Evolutionary conservation across 768 basidiomycete species (phyloP), one percentile per base, ranked within the genome.

Genomic region (Arthromyces matolae): DNA sequence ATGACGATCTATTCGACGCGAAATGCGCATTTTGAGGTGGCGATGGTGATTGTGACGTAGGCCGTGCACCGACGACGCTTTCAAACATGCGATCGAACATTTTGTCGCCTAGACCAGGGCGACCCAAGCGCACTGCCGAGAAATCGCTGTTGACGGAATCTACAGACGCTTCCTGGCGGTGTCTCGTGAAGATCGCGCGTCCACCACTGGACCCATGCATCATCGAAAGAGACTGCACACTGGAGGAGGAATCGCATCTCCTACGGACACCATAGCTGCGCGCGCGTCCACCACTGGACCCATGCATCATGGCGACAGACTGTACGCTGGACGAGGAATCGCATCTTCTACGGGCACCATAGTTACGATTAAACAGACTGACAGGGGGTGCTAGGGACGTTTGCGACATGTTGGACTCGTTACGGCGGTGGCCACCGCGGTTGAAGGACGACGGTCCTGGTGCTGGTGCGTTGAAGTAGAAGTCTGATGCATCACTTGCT

Each of bases 81-180:
- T 44, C 49, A 8, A 50, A 27, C 41, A 35, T 23, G 10, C 73
- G 81, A 29, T 86, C 82, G 52, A 92, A 86, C 89, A 92, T 92
- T 75, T 90, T 92, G 64, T 92, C 89, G 1, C 89, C 89, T 3
- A 91, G 61, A 3, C 83, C 86, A 2, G 89, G 89, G 8, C 89
- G 77, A 2, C 75, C 80, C 0, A 86, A 63, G n/a, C 76, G 69
- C 54, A 71, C 64, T 3, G 65, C 71, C 8, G 85, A 82, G 52
- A 77, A 78, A 37, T 86, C 81, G 54, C 84, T 89, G 58, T 74
- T 64, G 25, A 80, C 62, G 0, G 88, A 90, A 52, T 90, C 88
- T 1, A 76, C 60, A 0, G 86, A 88, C 27, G 62, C 55, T 22
- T 85, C 77, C 13, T 73, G 74, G 3, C 70, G 72, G 50, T 84